Conservation (phyloP, 2,329 filamentous ascomycete species). For the Botrytis pseudocinerea region DNA sequence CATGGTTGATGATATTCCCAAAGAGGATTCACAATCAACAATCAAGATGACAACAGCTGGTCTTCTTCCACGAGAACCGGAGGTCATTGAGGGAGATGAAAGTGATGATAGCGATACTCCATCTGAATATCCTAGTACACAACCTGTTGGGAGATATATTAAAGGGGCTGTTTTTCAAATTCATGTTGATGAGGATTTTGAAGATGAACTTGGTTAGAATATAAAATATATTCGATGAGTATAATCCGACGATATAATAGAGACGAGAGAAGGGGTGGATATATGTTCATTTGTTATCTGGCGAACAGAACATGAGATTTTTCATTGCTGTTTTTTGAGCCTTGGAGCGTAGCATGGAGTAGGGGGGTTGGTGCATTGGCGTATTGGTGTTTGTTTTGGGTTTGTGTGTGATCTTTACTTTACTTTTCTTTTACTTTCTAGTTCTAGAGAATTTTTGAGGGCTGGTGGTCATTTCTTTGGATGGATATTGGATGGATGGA, state of each 20-base stretch:
- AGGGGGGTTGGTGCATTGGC: neutral
- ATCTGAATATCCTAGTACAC: slow-evolving; percentile 25
- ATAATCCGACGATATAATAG: neutral
- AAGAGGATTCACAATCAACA: neutral
- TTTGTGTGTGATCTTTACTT: neutral
- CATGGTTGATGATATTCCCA: slow-evolving; percentile 20
- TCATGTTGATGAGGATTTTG: slow-evolving; percentile 26
- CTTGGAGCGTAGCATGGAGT: slow-evolving; percentile 4
- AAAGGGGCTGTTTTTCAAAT: slow-evolving; percentile 8
- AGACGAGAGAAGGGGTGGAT: neutral
- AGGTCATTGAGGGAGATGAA: slow-evolving; percentile 15
- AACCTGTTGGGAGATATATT: slow-evolving; percentile 2
- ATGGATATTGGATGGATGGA: neutral
- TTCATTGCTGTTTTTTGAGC: neutral
- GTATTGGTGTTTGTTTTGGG: neutral
- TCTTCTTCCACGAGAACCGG: neutral
- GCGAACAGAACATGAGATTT: neutral
- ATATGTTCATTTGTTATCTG: neutral
- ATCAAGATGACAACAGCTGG: slow-evolving; percentile 1
- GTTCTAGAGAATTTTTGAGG: neutral
- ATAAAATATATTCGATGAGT: neutral
- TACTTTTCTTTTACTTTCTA: neutral
- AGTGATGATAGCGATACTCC: slow-evolving; percentile 23
- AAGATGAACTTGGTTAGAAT: slow-evolving; percentile 12
- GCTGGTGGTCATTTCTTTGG: neutral